A percentile compares a stretch with the other conserved stretches of the same genome.
These are phyloP conservation scores for Eucalyptus curtisii DNA, from an alignment of 345 rosid genomes.

Conservation along the genomic window DNA sequence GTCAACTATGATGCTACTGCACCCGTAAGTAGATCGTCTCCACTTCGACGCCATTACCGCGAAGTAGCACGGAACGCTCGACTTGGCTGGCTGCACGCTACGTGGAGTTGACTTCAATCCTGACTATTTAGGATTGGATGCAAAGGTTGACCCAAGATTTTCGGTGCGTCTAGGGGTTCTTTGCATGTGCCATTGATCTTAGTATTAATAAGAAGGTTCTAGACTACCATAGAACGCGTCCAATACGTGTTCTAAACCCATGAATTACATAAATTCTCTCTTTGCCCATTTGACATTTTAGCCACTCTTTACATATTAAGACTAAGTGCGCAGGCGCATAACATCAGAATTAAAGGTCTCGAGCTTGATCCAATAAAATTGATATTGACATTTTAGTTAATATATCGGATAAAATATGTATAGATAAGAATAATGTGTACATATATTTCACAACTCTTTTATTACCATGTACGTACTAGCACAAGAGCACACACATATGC, in stretches of 20 bases:
- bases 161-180: background rate
- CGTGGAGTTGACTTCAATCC: background rate
- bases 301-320: background rate
- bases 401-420: too few relatives aligned
- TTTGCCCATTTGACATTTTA: background rate
- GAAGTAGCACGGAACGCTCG: background rate
- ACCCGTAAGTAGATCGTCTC: background rate
- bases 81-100: background rate
- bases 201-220: background rate
- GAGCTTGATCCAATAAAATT: background rate
- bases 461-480: background rate
- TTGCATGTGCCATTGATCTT: background rate
- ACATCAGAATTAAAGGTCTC: background rate
- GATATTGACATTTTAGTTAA: background rate
- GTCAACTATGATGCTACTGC: background rate
- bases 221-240: background rate
- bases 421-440: background rate
- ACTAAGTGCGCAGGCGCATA: background rate
- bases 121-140: too few relatives aligned
- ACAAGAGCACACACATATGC: background rate
- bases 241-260: background rate
- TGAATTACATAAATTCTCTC: background rate
- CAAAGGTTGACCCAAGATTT: background rate
- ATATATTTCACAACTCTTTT: too few relatives aligned
- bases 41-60: background rate